Evolutionary conservation across 2,329 filamentous ascomycete species (phyloP).

Genomic region (Endoconidiophora laricicola): DNA sequence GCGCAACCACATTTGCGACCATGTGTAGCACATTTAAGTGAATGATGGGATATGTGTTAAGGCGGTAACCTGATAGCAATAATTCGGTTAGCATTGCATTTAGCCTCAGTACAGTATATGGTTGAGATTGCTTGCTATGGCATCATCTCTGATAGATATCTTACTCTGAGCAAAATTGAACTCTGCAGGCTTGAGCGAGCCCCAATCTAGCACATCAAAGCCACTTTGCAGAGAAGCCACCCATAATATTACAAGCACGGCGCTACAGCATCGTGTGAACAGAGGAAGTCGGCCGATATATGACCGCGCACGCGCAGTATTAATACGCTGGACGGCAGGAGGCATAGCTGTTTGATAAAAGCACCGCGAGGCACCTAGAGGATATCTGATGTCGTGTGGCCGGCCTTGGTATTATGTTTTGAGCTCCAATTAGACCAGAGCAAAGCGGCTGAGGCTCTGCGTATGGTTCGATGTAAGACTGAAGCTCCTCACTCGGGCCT

Average conservation of each 20-base stretch:
- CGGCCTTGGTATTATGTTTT: too few relatives aligned
- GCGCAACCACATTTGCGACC: slow-evolving; percentile 59
- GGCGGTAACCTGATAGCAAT: slow-evolving; percentile 54
- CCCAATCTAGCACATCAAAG: slow-evolving; percentile 63
- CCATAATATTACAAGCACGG: slow-evolving; percentile 55
- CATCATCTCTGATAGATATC: neutral
- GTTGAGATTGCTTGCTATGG: neutral
- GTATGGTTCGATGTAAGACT: too few relatives aligned
- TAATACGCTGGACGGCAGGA: slow-evolving; percentile 27
- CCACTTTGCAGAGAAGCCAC: slow-evolving; percentile 49
- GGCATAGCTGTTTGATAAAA: neutral
- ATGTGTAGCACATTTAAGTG: slow-evolving; percentile 70
- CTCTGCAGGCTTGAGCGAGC: slow-evolving; percentile 66
- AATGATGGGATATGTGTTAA: slow-evolving; percentile 83
- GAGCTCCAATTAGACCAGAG: too few relatives aligned
- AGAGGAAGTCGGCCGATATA: slow-evolving; percentile 77
- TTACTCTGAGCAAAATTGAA: slow-evolving; percentile 12
- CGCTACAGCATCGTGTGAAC: slow-evolving; percentile 45
- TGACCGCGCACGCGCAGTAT: slow-evolving; percentile 48
- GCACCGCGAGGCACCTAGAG: too few relatives aligned
- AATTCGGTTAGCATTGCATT: neutral
- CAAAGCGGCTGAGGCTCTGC: too few relatives aligned
- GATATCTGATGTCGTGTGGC: too few relatives aligned
- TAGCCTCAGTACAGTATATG: neutral
- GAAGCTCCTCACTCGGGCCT: too few relatives aligned